Base-by-base conservation (phyloP, 805 yeast species). In the Starmerella potacharoeniae region DNA sequence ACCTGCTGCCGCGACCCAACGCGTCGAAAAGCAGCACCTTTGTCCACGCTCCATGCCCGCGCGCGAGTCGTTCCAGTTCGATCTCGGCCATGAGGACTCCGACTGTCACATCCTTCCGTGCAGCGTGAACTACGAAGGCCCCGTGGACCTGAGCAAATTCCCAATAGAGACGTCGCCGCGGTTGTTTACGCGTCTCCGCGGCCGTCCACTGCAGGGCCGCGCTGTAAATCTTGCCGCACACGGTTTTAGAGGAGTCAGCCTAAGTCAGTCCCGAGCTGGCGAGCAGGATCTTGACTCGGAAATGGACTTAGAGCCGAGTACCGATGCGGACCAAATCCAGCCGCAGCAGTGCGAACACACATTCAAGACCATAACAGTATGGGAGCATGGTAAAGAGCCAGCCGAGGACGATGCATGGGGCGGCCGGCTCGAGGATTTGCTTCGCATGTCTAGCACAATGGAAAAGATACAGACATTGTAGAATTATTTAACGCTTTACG, bases 381-480 rank as follows among this genome's bases (percentile, higher is more conserved):
- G 65, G 65, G 62, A 56, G 22, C 60, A 62, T 44, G 61, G 60
- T 10, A 42, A 16, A 30, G 41, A 11, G 36, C 59, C 61, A 2
- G 39, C 16, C 13, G 16, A 11, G 4, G 34, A 42, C 33, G 62
- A 61, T 42, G 57, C 60, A 3, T 58, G 63, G 63, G 62, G 40
- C 10, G 50, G 45, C 16, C 50, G 55, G 10, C 34, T 61, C 6
- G 58, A 55, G 29, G 61, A 60, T 47, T 56, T 62, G 13, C 51
- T 61, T 11, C 62, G 60, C 59, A 62, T 65, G 58, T 60, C 35
- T 50, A 47, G 81, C 85, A 81, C 86, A 78, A 78, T 75, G 73
- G 74, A 35, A 72, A 73, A 75, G 69, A 79, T 77, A 36, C 35
- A 39, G 22, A 13, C 45, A 14, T 17, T 42, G 16, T 42, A 29